Conservation (phyloP, 2,329 filamentous ascomycete species). For the Botryosphaeria dothidea region DNA sequence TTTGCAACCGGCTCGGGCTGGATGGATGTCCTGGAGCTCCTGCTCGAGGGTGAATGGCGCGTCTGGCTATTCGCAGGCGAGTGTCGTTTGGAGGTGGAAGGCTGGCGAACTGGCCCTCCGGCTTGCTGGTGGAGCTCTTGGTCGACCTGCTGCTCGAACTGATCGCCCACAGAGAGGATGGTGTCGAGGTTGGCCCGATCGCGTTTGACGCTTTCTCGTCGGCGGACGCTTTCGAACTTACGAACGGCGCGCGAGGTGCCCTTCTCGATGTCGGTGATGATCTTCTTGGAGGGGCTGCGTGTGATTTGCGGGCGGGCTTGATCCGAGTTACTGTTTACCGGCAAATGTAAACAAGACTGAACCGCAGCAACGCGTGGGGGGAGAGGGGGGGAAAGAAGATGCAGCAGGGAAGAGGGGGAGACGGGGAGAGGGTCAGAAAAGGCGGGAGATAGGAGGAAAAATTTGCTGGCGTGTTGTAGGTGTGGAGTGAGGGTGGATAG, state of each 20-base stretch:
- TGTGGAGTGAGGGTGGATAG: conserved; percentile 20
- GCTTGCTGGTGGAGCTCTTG: not conserved
- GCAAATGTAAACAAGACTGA: conserved; percentile 2
- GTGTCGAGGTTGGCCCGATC: conserved; percentile 14
- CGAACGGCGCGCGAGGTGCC: conserved; percentile 4
- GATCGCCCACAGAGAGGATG: conserved; percentile 18
- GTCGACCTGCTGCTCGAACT: conserved; percentile 17
- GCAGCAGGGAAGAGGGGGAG: not conserved
- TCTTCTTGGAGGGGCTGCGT: conserved; percentile 35
- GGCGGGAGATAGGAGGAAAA: conserved; percentile 20
- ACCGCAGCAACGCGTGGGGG: conserved; percentile 8
- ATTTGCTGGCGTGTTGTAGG: conserved; percentile 22
- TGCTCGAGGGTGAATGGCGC: not conserved
- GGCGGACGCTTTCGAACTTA: conserved; percentile 9
- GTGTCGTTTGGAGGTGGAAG: conserved; percentile 26
- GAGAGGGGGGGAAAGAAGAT: not conserved
- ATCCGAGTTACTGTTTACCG: conserved; percentile 11
- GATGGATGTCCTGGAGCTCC: not conserved
- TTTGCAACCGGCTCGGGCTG: not conserved
- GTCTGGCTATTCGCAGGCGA: not conserved
- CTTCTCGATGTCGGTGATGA: conserved; percentile 39
- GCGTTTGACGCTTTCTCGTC: conserved; percentile 13
- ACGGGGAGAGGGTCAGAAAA: conserved; percentile 14
- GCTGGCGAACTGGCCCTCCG: conserved; percentile 22
- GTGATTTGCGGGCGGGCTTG: not conserved